These are phyloP conservation scores for Seiridium unicorne DNA, from an alignment of 2,329 filamentous ascomycete genomes.

Conservation along the genomic window DNA sequence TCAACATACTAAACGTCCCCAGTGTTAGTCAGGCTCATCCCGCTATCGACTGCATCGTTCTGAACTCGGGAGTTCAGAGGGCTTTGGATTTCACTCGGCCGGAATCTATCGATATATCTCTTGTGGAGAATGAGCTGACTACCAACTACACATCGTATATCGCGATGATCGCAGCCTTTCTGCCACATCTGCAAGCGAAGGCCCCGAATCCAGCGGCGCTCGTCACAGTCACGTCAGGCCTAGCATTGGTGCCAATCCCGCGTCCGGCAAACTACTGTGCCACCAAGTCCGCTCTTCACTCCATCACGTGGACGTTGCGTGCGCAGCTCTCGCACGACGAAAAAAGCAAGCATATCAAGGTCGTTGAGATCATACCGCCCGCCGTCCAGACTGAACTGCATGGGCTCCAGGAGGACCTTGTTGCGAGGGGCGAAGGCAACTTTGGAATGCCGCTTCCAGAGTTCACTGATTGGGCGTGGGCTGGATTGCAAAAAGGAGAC, in stretches of 20 bases:
- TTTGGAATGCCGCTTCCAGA: slow-evolving; percentile 36
- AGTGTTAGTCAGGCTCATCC: slow-evolving; percentile 39
- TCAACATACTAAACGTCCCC: not conserved
- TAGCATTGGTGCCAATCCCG: slow-evolving; percentile 46
- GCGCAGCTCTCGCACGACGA: slow-evolving; percentile 34
- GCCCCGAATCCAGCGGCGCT: slow-evolving; percentile 22
- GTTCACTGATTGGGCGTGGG: slow-evolving; percentile 45
- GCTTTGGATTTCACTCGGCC: slow-evolving; percentile 45
- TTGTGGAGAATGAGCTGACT: slow-evolving; percentile 40
- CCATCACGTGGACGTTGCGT: slow-evolving; percentile 41
- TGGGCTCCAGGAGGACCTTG: slow-evolving; percentile 34
- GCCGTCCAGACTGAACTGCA: slow-evolving; percentile 50
- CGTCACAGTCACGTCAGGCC: slow-evolving; percentile 37
- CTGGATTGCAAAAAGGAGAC: slow-evolving; percentile 36
- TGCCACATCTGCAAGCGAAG: slow-evolving; percentile 38
- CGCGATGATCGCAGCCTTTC: slow-evolving; percentile 40
- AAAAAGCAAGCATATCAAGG: slow-evolving; percentile 27
- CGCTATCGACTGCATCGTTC: slow-evolving; percentile 52
- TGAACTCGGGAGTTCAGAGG: slow-evolving; percentile 57
- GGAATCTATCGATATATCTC: slow-evolving; percentile 27
- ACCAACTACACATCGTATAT: slow-evolving; percentile 48
- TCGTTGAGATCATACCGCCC: slow-evolving; percentile 49
- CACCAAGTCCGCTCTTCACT: slow-evolving; percentile 51
- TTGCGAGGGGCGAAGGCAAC: slow-evolving; percentile 24
- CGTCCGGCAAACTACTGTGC: slow-evolving; percentile 50